Evolutionary conservation across 2,329 filamentous ascomycete species (phyloP), one percentile per base, ranked within the genome.

Genomic region (Xylaria sp.): DNA sequence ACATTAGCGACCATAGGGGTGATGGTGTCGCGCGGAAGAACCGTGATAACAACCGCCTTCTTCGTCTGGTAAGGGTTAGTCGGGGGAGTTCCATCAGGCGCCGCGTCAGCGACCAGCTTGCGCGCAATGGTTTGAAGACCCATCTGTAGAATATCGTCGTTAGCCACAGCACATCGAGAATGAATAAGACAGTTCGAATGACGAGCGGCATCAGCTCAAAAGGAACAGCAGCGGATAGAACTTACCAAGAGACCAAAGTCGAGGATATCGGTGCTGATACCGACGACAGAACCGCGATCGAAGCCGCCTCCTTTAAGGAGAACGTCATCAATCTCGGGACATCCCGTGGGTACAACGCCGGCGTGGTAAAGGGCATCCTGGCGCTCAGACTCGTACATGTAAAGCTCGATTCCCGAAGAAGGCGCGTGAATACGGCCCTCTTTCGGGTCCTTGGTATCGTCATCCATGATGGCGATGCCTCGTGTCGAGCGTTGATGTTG

Each of bases 221-320:
- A 5, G 23, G 5, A 30, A 5, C 23, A 30, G 4, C 23, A 30
- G 23, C 54, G 48, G 18, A 53, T 39, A 19, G 52, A 57, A 69
- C 77, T 69, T 58, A 83, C 80, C 69, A 76, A 61, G 30, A 82
- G 60, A 0, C 78, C 80, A 59, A 82, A 69, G n/a, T 74, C 74
- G 47, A 78, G 78, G 18, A 79, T 78, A 69, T 83, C 81, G 0
- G 79, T 73, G 58, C 82, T 85, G 57, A 85, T 57, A 0, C 83
- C 83, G 1, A 83, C 78, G 0, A 85, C 76, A 18, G 71, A 72
- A 0, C 81, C 82, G n/a, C 78, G 70, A 68, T 80, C 76, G 9
- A 83, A 72, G 0, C 80, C 81, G 34, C 67, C 70, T 2, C 73
- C 74, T 4, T 76, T 58, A 4, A 85, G 70, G 4, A 80, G 74